Percentiles rank a stretch among this genome's conserved stretches.
Evolutionary conservation across 192 early-diverging fungal species (phyloP).

Genomic region (Thoreauomyces humboldtii): DNA sequence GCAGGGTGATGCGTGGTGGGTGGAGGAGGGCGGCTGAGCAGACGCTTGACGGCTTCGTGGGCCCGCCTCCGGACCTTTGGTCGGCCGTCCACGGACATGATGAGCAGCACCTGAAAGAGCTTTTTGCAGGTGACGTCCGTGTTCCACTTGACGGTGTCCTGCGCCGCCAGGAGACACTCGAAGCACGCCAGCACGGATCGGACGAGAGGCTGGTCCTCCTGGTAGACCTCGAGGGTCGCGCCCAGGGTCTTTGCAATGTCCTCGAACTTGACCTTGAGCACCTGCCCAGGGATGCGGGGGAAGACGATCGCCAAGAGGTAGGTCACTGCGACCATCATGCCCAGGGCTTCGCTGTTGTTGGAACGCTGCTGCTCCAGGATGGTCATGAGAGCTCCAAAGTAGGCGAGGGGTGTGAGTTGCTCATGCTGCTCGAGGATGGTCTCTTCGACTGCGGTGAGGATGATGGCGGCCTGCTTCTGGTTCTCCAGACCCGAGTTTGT

Average conservation of each 20-base stretch:
- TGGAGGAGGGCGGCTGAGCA: slow-evolving; percentile 72
- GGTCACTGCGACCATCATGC: slow-evolving; percentile 58
- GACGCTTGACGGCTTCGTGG: slow-evolving; percentile 72
- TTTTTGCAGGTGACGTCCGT: slow-evolving; percentile 54
- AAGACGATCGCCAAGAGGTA: slow-evolving; percentile 81
- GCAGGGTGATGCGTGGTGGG: slow-evolving; percentile 73
- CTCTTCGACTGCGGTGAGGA: slow-evolving; percentile 53
- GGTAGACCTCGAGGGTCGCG: slow-evolving; percentile 60
- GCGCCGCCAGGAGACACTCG: slow-evolving; percentile 72
- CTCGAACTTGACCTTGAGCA: slow-evolving; percentile 45
- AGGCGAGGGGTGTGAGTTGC: slow-evolving; percentile 70
- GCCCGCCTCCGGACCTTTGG: slow-evolving; percentile 90
- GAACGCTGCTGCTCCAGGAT: slow-evolving; percentile 63
- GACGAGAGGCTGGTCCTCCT: slow-evolving; percentile 73
- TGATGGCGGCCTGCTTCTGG: slow-evolving; percentile 70
- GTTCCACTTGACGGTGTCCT: slow-evolving; percentile 75
- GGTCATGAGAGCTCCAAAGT: slow-evolving; percentile 86
- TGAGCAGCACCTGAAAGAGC: slow-evolving; percentile 69
- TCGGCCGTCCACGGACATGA: slow-evolving; percentile 75
- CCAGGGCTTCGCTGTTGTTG: slow-evolving; percentile 32
- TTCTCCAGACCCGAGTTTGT: slow-evolving; percentile 74
- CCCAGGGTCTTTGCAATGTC: slow-evolving; percentile 43
- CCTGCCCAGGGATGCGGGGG: slow-evolving; percentile 39
- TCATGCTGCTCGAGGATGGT: slow-evolving; percentile 77
- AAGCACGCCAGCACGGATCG: slow-evolving; percentile 75